Evolutionary conservation across 1,284 basidiomycete species (phyloP).

Genomic region (Limonomyces culmigenus): DNA sequence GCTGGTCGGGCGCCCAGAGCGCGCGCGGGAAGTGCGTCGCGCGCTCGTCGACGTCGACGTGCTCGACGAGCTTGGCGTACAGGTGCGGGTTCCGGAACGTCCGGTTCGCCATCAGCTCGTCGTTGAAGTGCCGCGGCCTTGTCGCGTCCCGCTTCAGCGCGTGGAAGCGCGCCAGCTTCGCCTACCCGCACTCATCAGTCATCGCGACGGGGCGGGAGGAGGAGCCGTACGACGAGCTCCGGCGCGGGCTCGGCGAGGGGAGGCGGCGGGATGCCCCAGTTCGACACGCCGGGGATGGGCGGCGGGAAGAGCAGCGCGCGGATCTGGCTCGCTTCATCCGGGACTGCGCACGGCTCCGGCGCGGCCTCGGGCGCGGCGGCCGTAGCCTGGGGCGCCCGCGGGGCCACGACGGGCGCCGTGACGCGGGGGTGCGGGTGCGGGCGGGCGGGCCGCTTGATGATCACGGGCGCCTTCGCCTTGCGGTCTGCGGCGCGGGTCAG

Average conservation of each 20-base stretch:
- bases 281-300: slow-evolving; percentile 37
- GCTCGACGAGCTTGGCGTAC: slow-evolving; percentile 83
- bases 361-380: slow-evolving; percentile 25
- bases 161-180: slow-evolving; percentile 65
- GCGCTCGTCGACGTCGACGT: slow-evolving; percentile 79
- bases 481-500: neutral
- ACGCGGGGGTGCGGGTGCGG: slow-evolving; percentile 9
- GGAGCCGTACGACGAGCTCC: slow-evolving; percentile 14
- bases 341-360: slow-evolving; percentile 10
- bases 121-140: slow-evolving; percentile 84
- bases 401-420: neutral
- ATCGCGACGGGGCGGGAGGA: slow-evolving; percentile 11
- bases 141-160: slow-evolving; percentile 43
- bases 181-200: slow-evolving; percentile 22
- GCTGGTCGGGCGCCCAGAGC: slow-evolving; percentile 53
- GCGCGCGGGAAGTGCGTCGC: slow-evolving; percentile 59
- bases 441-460: slow-evolving; percentile 38
- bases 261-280: slow-evolving; percentile 61
- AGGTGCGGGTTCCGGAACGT: slow-evolving; percentile 92
- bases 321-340: slow-evolving; percentile 33
- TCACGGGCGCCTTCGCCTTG: slow-evolving; percentile 16
- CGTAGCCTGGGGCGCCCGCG: neutral
- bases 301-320: slow-evolving; percentile 42
- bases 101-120: slow-evolving; percentile 76
- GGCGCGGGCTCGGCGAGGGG: neutral